These are phyloP conservation scores for Trichoderma breve DNA, from an alignment of 2,329 filamentous ascomycete species.

Conservation along the genomic window DNA sequence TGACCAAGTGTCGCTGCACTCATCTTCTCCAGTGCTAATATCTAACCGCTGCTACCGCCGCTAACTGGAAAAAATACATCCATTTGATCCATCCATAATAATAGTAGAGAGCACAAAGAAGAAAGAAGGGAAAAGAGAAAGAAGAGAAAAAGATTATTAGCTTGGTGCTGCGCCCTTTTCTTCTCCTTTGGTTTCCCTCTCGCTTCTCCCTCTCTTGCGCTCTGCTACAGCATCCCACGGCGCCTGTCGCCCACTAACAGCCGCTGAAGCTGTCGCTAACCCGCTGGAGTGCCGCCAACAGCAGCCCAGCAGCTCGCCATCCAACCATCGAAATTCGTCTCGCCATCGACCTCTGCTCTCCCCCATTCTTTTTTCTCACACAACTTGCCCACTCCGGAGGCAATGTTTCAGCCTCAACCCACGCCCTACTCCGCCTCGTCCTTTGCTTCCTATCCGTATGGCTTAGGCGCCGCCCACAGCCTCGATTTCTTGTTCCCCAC, in stretches of 20 bases:
- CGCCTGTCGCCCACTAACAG: neutral
- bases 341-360: neutral
- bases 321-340: neutral
- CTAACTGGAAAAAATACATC: neutral
- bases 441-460: slow-evolving; percentile 38
- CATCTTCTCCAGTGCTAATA: neutral
- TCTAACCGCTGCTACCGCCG: slow-evolving; percentile 22
- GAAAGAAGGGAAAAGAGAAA: neutral
- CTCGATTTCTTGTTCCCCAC: slow-evolving; percentile 25
- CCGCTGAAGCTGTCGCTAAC: neutral
- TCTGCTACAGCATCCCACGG: neutral
- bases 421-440: slow-evolving; percentile 47
- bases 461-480: slow-evolving; percentile 32
- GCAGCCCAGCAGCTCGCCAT: neutral
- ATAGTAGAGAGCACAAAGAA: neutral
- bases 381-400: slow-evolving; percentile 26
- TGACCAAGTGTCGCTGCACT: slow-evolving; percentile 9
- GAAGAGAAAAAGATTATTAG: neutral
- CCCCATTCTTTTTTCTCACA: neutral
- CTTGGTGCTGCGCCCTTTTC: neutral
- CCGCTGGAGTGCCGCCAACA: neutral
- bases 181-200: neutral
- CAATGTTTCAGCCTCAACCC: slow-evolving; percentile 58
- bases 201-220: neutral
- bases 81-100: neutral